A percentile compares a stretch with the other conserved stretches of the same genome.
phyloP scores from a whole-genome alignment of 208 protist genomes.

The Wallacemonas collosoma region DNA sequence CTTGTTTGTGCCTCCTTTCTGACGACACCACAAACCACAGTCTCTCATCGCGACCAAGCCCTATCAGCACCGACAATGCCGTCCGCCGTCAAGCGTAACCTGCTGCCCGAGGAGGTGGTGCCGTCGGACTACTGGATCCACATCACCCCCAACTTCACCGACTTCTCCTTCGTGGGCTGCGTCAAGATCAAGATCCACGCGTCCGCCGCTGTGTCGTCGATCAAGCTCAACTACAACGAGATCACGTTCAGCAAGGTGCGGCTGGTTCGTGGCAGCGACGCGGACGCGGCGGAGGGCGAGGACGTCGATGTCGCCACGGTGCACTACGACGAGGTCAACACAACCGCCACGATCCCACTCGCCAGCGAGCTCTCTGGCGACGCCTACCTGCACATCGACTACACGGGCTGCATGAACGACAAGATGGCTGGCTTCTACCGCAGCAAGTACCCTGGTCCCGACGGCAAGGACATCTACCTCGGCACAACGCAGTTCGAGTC shows the following conservation, averaged over 20 bases:
- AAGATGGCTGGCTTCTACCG: slow-evolving; percentile 94
- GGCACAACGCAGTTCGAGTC: slow-evolving; percentile 94
- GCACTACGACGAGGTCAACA: slow-evolving; percentile 35
- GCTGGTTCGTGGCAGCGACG: slow-evolving; percentile 17
- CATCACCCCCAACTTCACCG: slow-evolving; percentile 59
- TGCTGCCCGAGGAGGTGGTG: slow-evolving; percentile 49
- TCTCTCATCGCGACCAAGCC: not conserved
- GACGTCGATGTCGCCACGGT: slow-evolving; percentile 25
- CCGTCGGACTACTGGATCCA: slow-evolving; percentile 65
- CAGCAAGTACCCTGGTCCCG: slow-evolving; percentile 76
- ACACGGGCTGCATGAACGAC: slow-evolving; percentile 92
- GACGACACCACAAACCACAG: not conserved
- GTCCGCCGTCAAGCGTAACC: slow-evolving; percentile 31
- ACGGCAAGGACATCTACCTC: slow-evolving; percentile 47
- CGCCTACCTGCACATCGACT: slow-evolving; percentile 55
- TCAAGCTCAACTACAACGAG: slow-evolving; percentile 73
- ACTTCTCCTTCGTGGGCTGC: slow-evolving; percentile 58
- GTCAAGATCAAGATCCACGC: slow-evolving; percentile 61
- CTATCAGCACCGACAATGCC: not conserved
- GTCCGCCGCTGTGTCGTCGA: slow-evolving; percentile 24
- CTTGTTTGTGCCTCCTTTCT: slow-evolving; percentile 16
- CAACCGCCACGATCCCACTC: slow-evolving; percentile 43
- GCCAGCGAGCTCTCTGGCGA: slow-evolving; percentile 3
- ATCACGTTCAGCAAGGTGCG: slow-evolving; percentile 47
- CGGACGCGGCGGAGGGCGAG: slow-evolving; percentile 7